Evolutionary conservation across 306 rosid genomes (phyloP).

Genomic region (Glycine soja): DNA sequence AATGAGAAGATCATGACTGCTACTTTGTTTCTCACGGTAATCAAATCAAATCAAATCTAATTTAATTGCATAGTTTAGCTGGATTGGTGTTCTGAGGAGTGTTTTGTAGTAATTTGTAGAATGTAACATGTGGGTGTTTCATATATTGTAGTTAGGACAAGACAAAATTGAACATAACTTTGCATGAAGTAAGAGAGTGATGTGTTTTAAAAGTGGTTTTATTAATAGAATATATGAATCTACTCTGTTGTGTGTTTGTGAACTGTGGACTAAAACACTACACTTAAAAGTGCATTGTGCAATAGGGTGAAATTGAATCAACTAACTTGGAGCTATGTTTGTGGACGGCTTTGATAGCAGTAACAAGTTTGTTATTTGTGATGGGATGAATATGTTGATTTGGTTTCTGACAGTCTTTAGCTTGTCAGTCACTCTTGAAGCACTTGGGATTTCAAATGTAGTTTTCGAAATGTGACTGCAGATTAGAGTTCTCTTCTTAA

Average conservation of each 20-base stretch:
- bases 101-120: too few species aligned
- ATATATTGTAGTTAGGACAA: background rate
- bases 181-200: too few species aligned
- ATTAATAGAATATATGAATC: background rate
- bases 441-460: too few species aligned
- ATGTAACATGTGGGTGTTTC: background rate
- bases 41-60: background rate
- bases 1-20: conserved; percentile 89
- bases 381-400: background rate
- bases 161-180: too few species aligned
- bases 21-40: conserved; percentile 92
- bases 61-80: background rate
- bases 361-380: too few species aligned
- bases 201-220: background rate
- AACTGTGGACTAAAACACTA: background rate
- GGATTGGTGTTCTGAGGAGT: background rate
- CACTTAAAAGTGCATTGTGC: background rate
- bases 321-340: conserved; percentile 3
- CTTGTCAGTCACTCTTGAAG: too few species aligned
- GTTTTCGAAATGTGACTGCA: too few species aligned
- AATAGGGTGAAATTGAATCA: background rate
- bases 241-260: background rate
- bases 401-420: background rate
- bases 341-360: too few species aligned
- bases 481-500: too few species aligned